These are phyloP conservation scores for Exutisphaerella laricina DNA, from an alignment of 2,329 filamentous ascomycete genomes.

Conservation along the genomic window DNA sequence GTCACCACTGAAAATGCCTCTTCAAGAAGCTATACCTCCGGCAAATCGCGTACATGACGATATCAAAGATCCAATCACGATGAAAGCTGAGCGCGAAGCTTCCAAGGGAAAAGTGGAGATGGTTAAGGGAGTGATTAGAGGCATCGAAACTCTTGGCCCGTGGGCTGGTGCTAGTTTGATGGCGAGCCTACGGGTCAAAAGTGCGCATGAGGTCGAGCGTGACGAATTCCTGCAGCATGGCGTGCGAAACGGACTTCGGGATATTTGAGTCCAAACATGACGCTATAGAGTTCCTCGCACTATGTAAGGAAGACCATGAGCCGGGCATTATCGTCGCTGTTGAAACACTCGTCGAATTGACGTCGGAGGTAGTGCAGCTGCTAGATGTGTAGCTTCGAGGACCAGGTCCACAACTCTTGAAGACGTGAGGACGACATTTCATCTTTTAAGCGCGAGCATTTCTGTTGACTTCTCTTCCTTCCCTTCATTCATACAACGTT, in stretches of 20 bases:
- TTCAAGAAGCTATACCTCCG: conserved; percentile 23
- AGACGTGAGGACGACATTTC: too few relatives aligned
- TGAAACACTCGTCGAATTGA: too few relatives aligned
- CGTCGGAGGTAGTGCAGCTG: too few relatives aligned
- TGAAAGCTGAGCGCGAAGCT: conserved; percentile 49
- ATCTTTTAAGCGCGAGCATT: too few relatives aligned
- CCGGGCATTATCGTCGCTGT: too few relatives aligned
- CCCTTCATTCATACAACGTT: too few relatives aligned
- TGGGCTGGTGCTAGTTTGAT: conserved; percentile 71
- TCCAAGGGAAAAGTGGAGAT: conserved; percentile 38
- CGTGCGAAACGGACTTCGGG: conserved; percentile 27
- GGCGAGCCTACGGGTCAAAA: conserved; percentile 61
- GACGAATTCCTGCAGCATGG: conserved; percentile 68
- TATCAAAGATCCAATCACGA: conserved; percentile 45
- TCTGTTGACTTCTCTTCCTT: too few relatives aligned
- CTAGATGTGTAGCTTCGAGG: too few relatives aligned
- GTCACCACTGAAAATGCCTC: conserved; percentile 22
- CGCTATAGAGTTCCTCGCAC: too few relatives aligned
- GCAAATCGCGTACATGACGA: conserved; percentile 28
- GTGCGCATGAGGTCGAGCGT: conserved; percentile 64
- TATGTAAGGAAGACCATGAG: too few relatives aligned
- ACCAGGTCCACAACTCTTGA: too few relatives aligned
- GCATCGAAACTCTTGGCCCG: conserved; percentile 63
- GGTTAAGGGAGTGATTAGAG: conserved; percentile 57
- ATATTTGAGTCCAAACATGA: conserved; percentile 11